Conservation (phyloP, 1,284 basidiomycete genomes). For the Sanguinoderma infundibulare region DNA sequence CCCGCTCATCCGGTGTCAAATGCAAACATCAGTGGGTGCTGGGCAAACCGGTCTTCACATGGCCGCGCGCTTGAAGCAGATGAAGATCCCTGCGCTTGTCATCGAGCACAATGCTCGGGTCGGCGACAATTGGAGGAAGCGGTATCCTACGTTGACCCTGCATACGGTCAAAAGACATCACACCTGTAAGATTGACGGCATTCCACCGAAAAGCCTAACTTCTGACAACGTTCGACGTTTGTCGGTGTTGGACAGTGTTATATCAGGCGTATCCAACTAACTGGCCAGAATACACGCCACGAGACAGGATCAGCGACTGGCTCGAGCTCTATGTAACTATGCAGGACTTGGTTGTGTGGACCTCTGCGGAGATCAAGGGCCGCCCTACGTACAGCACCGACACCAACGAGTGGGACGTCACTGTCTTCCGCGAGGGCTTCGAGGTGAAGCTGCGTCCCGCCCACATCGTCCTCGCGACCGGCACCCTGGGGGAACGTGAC, state of each 20-base stretch:
- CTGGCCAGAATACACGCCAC: constrained; percentile 35
- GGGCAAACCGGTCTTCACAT: constrained; percentile 58
- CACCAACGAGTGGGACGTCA: constrained; percentile 54
- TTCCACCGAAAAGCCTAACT: not conserved
- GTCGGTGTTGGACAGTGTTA: constrained; percentile 39
- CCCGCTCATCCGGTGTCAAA: not conserved
- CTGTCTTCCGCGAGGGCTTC: constrained; percentile 45
- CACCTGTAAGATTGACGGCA: constrained; percentile 32
- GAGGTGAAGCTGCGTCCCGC: constrained; percentile 52
- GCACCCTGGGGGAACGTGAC: constrained; percentile 50
- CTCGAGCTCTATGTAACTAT: constrained; percentile 64
- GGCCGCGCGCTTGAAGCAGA: constrained; percentile 54
- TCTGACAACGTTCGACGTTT: not conserved
- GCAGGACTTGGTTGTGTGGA: constrained; percentile 69
- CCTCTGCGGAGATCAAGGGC: constrained; percentile 46
- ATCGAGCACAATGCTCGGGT: constrained; percentile 50
- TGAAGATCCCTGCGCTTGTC: constrained; percentile 52
- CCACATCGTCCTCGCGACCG: constrained; percentile 65
- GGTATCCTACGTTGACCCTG: constrained; percentile 53
- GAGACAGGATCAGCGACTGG: constrained; percentile 60
- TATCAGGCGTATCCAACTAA: constrained; percentile 37
- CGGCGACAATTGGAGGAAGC: constrained; percentile 58
- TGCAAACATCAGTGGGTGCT: constrained; percentile 46
- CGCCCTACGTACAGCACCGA: constrained; percentile 41
- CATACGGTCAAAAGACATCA: constrained; percentile 47